Evolutionary conservation across 495 filamentous ascomycete genomes (phyloP).

Genomic region (Neurospora sp.): DNA sequence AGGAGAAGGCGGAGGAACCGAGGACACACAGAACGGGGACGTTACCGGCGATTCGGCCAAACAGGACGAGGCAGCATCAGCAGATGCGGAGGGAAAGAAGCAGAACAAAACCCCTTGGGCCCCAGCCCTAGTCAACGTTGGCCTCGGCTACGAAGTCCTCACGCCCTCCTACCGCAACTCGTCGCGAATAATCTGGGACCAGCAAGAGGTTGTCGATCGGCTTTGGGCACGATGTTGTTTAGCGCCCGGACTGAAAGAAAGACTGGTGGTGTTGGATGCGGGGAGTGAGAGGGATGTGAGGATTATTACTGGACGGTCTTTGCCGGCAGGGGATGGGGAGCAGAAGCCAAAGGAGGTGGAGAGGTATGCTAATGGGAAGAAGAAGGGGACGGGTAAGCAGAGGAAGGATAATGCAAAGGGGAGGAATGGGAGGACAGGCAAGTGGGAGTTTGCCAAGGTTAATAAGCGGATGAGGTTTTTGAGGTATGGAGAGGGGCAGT

Average conservation of each 20-base stretch:
- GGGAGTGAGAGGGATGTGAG: not conserved
- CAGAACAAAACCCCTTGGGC: conserved; percentile 35
- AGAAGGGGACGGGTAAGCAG: not conserved
- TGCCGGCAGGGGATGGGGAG: not conserved
- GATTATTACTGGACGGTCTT: not conserved
- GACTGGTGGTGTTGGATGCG: conserved; percentile 8
- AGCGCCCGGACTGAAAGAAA: conserved; percentile 21
- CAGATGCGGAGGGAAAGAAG: not conserved
- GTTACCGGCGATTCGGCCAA: no score
- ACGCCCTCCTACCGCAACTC: conserved; percentile 52
- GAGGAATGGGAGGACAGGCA: conserved; percentile 4
- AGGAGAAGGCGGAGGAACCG: not conserved
- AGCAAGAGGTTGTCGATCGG: conserved; percentile 47
- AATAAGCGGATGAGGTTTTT: conserved; percentile 45
- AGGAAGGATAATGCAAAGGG: not conserved
- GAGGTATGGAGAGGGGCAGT: not conserved
- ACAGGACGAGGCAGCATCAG: no score
- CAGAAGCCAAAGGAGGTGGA: not conserved
- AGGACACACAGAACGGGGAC: no score
- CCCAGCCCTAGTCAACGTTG: conserved; percentile 61
- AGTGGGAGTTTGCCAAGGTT: conserved; percentile 47
- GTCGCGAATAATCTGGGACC: conserved; percentile 67
- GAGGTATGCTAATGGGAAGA: not conserved
- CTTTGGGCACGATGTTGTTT: conserved; percentile 45
- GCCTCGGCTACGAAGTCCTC: conserved; percentile 48